A percentile compares a stretch with the other conserved stretches of the same genome.
Conservation (phyloP, 2,329 filamentous ascomycete genomes). For the Microcyclospora tardicrescens region DNA sequence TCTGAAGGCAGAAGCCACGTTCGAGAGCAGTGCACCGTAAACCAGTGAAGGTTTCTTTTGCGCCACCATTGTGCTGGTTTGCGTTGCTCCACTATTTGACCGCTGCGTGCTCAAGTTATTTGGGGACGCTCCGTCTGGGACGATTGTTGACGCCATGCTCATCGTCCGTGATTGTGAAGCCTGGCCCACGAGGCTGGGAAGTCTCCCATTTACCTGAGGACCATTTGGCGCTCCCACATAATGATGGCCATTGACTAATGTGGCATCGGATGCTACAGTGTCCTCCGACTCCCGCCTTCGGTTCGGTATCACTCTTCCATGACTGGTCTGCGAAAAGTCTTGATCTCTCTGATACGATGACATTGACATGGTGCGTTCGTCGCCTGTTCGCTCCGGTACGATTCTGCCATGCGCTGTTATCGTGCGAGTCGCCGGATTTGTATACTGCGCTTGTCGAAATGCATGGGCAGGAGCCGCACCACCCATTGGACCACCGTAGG, state of each 20-base stretch:
- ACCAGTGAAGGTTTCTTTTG: constrained; percentile 66
- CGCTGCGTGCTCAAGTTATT: constrained; percentile 13
- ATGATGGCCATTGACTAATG: constrained; percentile 19
- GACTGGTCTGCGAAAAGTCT: constrained; percentile 78
- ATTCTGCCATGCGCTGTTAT: constrained; percentile 79
- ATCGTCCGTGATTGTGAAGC: constrained; percentile 52
- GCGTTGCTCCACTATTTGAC: constrained; percentile 26
- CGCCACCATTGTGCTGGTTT: constrained; percentile 39
- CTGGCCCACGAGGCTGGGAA: constrained; percentile 20
- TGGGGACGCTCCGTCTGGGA: constrained; percentile 16
- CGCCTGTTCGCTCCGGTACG: constrained; percentile 71
- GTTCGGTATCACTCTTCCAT: constrained; percentile 78
- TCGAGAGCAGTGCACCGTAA: constrained; percentile 86
- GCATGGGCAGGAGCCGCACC: constrained; percentile 51
- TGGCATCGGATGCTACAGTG: constrained; percentile 11
- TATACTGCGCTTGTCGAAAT: constrained; percentile 67
- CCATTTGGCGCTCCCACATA: constrained; percentile 14
- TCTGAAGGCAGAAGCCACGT: constrained; percentile 82
- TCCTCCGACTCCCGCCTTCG: constrained; percentile 46
- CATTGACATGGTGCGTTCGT: constrained; percentile 94
- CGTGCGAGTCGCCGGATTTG: constrained; percentile 52
- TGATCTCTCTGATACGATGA: constrained; percentile 66
- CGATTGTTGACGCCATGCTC: constrained; percentile 83
- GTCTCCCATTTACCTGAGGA: constrained; percentile 9
- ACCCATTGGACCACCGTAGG: constrained; percentile 31